Evolutionary conservation across 1,284 basidiomycete genomes (phyloP).

Genomic region (Clitocybe nebularis): DNA sequence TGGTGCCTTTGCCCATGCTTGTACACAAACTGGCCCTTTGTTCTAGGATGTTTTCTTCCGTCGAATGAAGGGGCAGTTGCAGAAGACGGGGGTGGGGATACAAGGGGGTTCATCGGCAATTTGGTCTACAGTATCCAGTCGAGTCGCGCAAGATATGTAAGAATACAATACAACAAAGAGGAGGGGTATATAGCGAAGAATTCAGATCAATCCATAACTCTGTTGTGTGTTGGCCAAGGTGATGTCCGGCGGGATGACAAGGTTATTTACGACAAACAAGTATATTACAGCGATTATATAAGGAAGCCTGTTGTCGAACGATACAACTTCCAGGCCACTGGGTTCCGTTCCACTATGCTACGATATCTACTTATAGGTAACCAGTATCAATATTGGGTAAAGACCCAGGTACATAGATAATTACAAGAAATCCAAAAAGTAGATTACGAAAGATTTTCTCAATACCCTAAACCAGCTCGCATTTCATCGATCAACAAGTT

Average conservation of each 20-base stretch:
- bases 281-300: too few species aligned
- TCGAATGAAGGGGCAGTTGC: slow-evolving; percentile 23
- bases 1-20: slow-evolving; percentile 64
- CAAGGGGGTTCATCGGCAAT: slow-evolving; percentile 13
- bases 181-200: slow-evolving; percentile 4
- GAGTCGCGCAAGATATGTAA: neutral
- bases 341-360: too few species aligned
- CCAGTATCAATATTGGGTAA: too few species aligned
- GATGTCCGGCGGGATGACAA: slow-evolving; percentile 15
- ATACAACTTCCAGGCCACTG: too few species aligned
- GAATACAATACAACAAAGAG: slow-evolving; percentile 3
- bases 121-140: neutral
- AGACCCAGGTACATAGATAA: too few species aligned
- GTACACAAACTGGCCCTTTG: slow-evolving; percentile 53
- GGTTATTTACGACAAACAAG: slow-evolving; percentile 5
- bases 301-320: too few species aligned
- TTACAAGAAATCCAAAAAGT: neutral
- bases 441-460: neutral
- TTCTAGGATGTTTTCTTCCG: slow-evolving; percentile 30
- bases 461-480: slow-evolving; percentile 10
- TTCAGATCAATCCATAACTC: slow-evolving; percentile 16
- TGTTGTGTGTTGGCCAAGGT: slow-evolving; percentile 13
- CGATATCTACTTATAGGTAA: too few species aligned
- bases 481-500: slow-evolving; percentile 4
- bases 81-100: slow-evolving; percentile 15